These are phyloP conservation scores for Aspergillus pseudonomiae DNA, from an alignment of 2,329 filamentous ascomycete species.

Conservation along the genomic window DNA sequence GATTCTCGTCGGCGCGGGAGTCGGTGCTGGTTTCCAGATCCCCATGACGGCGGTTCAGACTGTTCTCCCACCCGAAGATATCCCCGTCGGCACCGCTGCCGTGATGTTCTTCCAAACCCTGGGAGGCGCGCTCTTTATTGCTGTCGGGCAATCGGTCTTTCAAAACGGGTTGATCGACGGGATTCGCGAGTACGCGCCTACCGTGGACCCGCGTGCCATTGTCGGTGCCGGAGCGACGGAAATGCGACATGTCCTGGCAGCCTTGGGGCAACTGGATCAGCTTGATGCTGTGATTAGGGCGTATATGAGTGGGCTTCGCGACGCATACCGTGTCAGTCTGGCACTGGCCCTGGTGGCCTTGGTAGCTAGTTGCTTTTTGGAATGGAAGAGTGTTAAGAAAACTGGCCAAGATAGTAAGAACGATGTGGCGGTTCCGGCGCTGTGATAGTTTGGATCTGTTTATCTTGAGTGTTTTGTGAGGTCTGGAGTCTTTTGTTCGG, in stretches of 20 bases:
- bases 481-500: no score
- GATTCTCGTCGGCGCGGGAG: conserved; percentile 38
- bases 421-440: not conserved
- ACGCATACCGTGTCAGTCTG: conserved; percentile 26
- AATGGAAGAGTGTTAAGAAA: conserved; percentile 31
- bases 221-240: conserved; percentile 23
- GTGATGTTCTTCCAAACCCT: conserved; percentile 44
- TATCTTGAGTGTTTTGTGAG: no score
- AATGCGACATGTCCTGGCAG: conserved; percentile 17
- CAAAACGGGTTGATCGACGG: conserved; percentile 51
- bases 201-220: conserved; percentile 16
- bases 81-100: conserved; percentile 39
- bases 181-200: not conserved
- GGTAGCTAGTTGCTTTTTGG: conserved; percentile 23
- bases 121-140: conserved; percentile 53
- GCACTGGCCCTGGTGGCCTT: conserved; percentile 23
- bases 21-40: conserved; percentile 42
- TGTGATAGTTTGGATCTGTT: not conserved
- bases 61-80: conserved; percentile 34
- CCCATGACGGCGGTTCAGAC: conserved; percentile 41
- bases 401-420: not conserved
- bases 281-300: conserved; percentile 22
- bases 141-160: conserved; percentile 56
- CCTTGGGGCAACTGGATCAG: conserved; percentile 17
- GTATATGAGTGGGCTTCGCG: conserved; percentile 25